phyloP scores from a whole-genome alignment of 768 basidiomycete genomes.

The Boletus patriciae region DNA sequence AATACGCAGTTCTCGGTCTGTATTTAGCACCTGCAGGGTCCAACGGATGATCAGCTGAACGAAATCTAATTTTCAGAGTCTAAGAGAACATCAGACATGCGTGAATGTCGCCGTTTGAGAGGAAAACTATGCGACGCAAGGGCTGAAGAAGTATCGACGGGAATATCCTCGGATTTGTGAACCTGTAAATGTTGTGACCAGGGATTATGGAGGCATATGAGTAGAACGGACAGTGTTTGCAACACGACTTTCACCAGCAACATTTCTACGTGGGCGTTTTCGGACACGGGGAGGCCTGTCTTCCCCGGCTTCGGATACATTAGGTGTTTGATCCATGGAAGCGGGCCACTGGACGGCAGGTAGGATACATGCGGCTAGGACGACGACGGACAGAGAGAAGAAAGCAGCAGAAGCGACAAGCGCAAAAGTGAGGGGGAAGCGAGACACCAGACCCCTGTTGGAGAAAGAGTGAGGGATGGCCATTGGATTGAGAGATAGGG shows the following conservation, averaged over 20 bases:
- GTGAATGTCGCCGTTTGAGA: constrained; percentile 49
- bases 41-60: constrained; percentile 8
- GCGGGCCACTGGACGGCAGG: constrained; percentile 40
- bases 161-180: constrained; percentile 28
- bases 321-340: constrained; percentile 15
- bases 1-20: constrained; percentile 17
- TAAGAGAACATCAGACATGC: constrained; percentile 33
- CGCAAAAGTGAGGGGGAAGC: constrained; percentile 62
- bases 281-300: constrained; percentile 25
- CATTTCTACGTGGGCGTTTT: constrained; percentile 29
- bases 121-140: constrained; percentile 30
- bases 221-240: constrained; percentile 24
- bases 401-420: constrained; percentile 47
- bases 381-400: constrained; percentile 45
- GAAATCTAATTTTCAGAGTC: constrained; percentile 30
- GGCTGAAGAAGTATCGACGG: constrained; percentile 34
- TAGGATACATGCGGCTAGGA: constrained; percentile 52
- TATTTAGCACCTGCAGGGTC: constrained; percentile 10
- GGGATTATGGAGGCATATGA: background rate
- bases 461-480: constrained; percentile 1
- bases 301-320: constrained; percentile 16
- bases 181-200: constrained; percentile 21
- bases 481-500: background rate
- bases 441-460: constrained; percentile 63
- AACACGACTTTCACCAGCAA: constrained; percentile 20